Percentiles rank a stretch among this genome's conserved stretches.
These are phyloP conservation scores for Sicyos baderoa DNA, from an alignment of 306 rosid genomes.

Conservation along the genomic window DNA sequence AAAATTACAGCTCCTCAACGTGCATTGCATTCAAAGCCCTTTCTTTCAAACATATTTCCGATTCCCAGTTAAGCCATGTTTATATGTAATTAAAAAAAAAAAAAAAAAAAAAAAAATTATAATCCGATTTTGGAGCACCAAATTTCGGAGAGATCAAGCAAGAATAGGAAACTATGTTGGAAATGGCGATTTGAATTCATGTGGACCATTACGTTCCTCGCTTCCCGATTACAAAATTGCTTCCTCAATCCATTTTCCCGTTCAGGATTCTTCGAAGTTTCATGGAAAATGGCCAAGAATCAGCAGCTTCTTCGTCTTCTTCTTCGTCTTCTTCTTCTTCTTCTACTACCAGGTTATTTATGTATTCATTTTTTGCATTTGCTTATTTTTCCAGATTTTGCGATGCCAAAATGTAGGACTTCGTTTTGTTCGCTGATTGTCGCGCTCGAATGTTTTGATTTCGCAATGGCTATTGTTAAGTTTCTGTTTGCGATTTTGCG, in stretches of 20 bases:
- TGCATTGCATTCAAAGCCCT: no score
- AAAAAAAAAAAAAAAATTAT: no score
- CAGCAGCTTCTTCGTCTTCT: conserved; percentile 29
- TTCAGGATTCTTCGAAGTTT: conserved; percentile 16
- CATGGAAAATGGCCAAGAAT: conserved; percentile 34
- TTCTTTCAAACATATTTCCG: no score
- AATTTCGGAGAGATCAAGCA: conserved; percentile 32
- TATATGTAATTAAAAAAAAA: no score
- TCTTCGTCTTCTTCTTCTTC: conserved; percentile 23
- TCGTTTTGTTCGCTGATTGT: background rate
- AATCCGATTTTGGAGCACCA: conserved; percentile 38
- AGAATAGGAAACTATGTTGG: conserved; percentile 18
- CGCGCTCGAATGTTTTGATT: background rate
- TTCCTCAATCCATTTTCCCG: conserved; percentile 24
- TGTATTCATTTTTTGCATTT: background rate
- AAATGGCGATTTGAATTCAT: conserved; percentile 32
- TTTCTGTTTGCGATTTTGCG: background rate
- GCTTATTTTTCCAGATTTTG: background rate
- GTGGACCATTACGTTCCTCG: conserved; percentile 29
- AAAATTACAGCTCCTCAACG: no score
- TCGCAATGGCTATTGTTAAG: background rate
- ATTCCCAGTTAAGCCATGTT: no score
- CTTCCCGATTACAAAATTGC: conserved; percentile 16
- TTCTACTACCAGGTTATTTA: conserved; percentile 33
- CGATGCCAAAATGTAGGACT: background rate